Conservation (phyloP, 2,329 filamentous ascomycete species). For the Ascochyta pisi region DNA sequence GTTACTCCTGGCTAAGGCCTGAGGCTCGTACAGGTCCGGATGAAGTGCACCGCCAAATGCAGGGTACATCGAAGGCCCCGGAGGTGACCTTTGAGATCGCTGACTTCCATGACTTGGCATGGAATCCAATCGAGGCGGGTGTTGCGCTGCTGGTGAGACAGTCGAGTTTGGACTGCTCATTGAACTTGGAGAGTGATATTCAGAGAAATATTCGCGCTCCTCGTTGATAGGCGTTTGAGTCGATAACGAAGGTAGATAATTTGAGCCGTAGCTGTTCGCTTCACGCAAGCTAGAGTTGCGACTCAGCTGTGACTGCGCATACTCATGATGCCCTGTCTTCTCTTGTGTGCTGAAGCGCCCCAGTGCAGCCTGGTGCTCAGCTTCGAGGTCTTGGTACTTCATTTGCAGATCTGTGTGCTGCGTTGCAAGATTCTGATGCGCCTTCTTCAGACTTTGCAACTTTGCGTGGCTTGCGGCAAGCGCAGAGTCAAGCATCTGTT, state of each 20-base stretch:
- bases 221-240: slow-evolving; percentile 27
- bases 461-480: slow-evolving; percentile 57
- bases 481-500: slow-evolving; percentile 58
- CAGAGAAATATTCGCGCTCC: slow-evolving; percentile 38
- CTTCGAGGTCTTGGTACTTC: slow-evolving; percentile 52
- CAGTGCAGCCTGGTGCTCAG: slow-evolving; percentile 38
- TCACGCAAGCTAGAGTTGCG: slow-evolving; percentile 39
- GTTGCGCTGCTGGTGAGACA: slow-evolving; percentile 24
- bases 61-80: slow-evolving; percentile 30
- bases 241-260: slow-evolving; percentile 35
- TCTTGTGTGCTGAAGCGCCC: slow-evolving; percentile 34
- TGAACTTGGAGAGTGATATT: slow-evolving; percentile 41
- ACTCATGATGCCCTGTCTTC: slow-evolving; percentile 24
- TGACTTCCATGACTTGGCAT: slow-evolving; percentile 28
- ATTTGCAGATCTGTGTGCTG: slow-evolving; percentile 60
- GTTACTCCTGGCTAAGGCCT: slow-evolving; percentile 9
- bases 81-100: slow-evolving; percentile 26
- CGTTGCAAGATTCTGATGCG: slow-evolving; percentile 58
- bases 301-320: slow-evolving; percentile 27
- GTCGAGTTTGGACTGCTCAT: slow-evolving; percentile 28
- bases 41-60: slow-evolving; percentile 33
- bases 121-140: slow-evolving; percentile 40
- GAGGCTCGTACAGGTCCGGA: slow-evolving; percentile 39
- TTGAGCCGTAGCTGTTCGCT: slow-evolving; percentile 28
- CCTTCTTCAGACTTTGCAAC: slow-evolving; percentile 59